A percentile compares a stretch with the other conserved stretches of the same genome.
Evolutionary conservation across 2,329 filamentous ascomycete genomes (phyloP).

Genomic region (Graphium sp.): DNA sequence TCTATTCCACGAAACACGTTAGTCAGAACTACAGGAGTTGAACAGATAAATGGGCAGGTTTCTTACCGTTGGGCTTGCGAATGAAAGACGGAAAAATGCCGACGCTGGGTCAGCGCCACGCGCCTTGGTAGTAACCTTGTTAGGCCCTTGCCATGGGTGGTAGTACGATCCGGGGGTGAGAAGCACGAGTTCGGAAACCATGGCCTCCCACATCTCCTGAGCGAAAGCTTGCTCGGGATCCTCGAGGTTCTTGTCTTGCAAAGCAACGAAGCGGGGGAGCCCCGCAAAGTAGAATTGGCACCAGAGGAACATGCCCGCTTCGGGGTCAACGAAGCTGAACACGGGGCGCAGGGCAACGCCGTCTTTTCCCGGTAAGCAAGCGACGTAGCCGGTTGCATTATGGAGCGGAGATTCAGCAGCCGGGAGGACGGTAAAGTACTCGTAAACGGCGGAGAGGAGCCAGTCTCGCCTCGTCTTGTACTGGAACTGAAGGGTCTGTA

Average conservation of each 20-base stretch:
- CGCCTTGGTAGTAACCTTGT: conserved; percentile 10
- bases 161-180: conserved; percentile 15
- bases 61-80: conserved; percentile 12
- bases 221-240: conserved; percentile 11
- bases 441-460: conserved; percentile 37
- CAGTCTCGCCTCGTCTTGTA: conserved; percentile 51
- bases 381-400: conserved; percentile 8
- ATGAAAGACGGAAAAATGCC: conserved; percentile 12
- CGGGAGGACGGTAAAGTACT: conserved; percentile 8
- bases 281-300: conserved; percentile 11
- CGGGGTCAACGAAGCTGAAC: conserved; percentile 13
- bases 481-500: conserved; percentile 49
- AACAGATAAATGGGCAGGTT: too few relatives aligned
- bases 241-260: conserved; percentile 10
- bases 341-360: conserved; percentile 7
- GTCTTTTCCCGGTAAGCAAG: conserved; percentile 5
- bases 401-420: conserved; percentile 7
- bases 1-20: conserved; percentile 3
- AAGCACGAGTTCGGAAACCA: conserved; percentile 9
- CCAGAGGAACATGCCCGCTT: conserved; percentile 16
- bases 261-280: conserved; percentile 7
- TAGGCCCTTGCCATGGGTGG: conserved; percentile 13
- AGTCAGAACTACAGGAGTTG: background rate
- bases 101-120: conserved; percentile 9
- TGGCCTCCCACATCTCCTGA: conserved; percentile 8